Conservation (phyloP, 2,329 filamentous ascomycete genomes). For the Scedosporium apiospermum region DNA sequence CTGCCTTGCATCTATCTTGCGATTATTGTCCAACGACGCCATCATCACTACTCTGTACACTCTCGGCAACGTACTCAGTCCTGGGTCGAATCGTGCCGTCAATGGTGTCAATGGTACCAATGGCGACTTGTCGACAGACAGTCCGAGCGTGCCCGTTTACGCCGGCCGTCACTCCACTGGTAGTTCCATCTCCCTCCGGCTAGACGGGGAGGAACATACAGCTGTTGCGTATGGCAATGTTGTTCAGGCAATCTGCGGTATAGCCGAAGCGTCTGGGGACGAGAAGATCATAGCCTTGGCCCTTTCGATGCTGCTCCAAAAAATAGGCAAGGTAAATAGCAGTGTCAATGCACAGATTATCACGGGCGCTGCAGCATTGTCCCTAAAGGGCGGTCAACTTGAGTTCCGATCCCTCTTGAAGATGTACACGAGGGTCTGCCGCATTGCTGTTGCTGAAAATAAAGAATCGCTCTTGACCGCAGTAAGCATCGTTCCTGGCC, state of each 20-base stretch:
- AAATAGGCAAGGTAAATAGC: conserved; percentile 75
- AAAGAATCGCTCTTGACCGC: conserved; percentile 61
- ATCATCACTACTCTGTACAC: conserved; percentile 94
- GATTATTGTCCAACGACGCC: conserved; percentile 78
- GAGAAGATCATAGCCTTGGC: conserved; percentile 89
- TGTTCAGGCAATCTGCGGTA: conserved; percentile 90
- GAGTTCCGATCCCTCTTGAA: conserved; percentile 85
- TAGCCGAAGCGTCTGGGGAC: conserved; percentile 72
- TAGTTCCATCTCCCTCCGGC: conserved; percentile 70
- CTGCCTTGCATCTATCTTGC: conserved; percentile 73
- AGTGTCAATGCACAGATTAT: conserved; percentile 80
- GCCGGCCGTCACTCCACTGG: conserved; percentile 51
- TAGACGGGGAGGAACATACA: conserved; percentile 69
- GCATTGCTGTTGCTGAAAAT: conserved; percentile 61
- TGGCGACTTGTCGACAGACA: conserved; percentile 9
- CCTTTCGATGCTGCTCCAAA: conserved; percentile 93
- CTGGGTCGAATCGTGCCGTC: conserved; percentile 47
- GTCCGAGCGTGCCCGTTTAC: conserved; percentile 33
- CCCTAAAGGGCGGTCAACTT: conserved; percentile 64
- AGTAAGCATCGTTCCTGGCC: conserved; percentile 35
- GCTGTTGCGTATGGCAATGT: conserved; percentile 73
- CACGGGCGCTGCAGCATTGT: conserved; percentile 67
- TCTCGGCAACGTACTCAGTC: conserved; percentile 88
- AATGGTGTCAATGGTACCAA: conserved; percentile 47
- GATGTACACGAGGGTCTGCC: conserved; percentile 66